These are phyloP conservation scores for Blastomyces percursus DNA, from an alignment of 2,329 filamentous ascomycete species.

Conservation along the genomic window DNA sequence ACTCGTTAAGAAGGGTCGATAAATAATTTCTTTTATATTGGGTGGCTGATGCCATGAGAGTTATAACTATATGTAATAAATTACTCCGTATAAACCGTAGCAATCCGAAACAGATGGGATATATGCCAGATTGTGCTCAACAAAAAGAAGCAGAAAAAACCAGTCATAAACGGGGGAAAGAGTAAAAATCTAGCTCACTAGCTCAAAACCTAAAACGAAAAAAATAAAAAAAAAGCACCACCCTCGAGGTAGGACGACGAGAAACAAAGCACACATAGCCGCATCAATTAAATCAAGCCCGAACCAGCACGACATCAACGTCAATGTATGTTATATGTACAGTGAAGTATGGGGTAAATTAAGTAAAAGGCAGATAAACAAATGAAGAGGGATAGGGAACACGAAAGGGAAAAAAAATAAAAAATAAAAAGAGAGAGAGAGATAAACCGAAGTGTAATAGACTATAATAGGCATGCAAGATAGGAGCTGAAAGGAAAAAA, in stretches of 20 bases:
- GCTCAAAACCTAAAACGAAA: not conserved
- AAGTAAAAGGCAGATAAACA: constrained; percentile 13
- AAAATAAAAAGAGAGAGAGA: too few species aligned
- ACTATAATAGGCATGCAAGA: constrained; percentile 12
- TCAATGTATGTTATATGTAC: constrained; percentile 4
- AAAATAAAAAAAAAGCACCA: not conserved
- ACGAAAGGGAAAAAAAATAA: not conserved
- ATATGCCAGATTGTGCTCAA: not conserved
- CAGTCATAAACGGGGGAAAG: not conserved
- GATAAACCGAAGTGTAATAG: not conserved
- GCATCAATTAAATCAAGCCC: constrained; percentile 4
- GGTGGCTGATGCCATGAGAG: not conserved
- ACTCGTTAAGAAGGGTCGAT: too few species aligned
- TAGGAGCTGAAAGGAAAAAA: not conserved
- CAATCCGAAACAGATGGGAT: not conserved
- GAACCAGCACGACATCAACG: not conserved
- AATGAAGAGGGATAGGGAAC: constrained; percentile 12
- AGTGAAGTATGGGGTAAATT: constrained; percentile 8
- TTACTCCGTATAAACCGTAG: not conserved
- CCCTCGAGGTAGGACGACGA: not conserved
- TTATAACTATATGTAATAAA: not conserved
- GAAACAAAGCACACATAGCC: not conserved
- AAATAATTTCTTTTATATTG: not conserved
- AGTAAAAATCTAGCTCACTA: not conserved
- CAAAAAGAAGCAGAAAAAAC: not conserved